A percentile compares a stretch with the other conserved stretches of the same genome.
Evolutionary conservation across 805 yeast genomes (phyloP).

Genomic region (Candida insectalens): DNA sequence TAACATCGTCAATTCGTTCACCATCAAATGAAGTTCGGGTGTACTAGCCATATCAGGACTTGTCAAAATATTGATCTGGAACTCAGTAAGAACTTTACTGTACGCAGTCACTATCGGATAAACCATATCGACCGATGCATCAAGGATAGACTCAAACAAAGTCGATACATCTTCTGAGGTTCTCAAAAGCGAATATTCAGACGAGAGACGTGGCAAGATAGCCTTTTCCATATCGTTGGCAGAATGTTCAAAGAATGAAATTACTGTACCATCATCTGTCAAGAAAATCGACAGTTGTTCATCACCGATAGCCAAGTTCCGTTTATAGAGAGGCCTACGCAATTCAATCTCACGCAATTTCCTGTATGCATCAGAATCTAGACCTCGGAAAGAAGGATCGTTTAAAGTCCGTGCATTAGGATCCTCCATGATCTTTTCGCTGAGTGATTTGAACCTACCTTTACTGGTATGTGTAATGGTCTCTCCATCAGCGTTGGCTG

Average conservation of each 20-base stretch:
- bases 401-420: conserved; percentile 25
- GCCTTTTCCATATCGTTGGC: conserved; percentile 45
- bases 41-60: conserved; percentile 43
- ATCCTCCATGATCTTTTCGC: conserved; percentile 13
- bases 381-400: conserved; percentile 20
- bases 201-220: conserved; percentile 35
- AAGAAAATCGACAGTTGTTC: conserved; percentile 49
- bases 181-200: conserved; percentile 37
- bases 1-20: conserved; percentile 40
- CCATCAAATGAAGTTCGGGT: conserved; percentile 41
- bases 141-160: conserved; percentile 44
- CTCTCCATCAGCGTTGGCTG: neutral
- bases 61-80: conserved; percentile 41
- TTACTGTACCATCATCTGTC: conserved; percentile 33
- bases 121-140: conserved; percentile 42
- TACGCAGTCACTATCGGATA: conserved; percentile 47
- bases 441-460: conserved; percentile 7
- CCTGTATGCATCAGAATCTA: conserved; percentile 5
- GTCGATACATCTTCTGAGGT: conserved; percentile 43
- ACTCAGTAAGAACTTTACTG: conserved; percentile 34
- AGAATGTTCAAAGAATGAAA: conserved; percentile 49
- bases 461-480: neutral
- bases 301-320: conserved; percentile 36
- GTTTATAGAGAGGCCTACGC: conserved; percentile 33
- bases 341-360: conserved; percentile 26